Evolutionary conservation across 2,329 filamentous ascomycete genomes (phyloP), one percentile per base, ranked within the genome.

Genomic region (Pyrenochaeta sp.): DNA sequence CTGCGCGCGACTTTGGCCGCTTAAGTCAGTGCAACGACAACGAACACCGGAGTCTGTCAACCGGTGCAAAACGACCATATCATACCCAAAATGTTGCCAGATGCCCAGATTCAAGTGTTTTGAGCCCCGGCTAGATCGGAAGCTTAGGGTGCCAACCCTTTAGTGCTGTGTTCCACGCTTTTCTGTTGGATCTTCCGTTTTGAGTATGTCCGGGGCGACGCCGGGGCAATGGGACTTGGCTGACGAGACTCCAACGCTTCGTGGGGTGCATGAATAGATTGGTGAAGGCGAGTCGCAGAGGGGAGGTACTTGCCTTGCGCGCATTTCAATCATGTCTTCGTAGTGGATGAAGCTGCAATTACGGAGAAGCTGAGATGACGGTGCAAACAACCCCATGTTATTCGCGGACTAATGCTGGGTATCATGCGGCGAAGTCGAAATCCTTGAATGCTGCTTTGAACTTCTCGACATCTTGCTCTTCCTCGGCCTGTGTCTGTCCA

Each of bases 391-490:
- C 10, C 30, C 6, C 27, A 28, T 29, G 11, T 15, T 21, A 28
- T 37, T 4, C 7, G 17, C n/a, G 15, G 15, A 6, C 24, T 42
- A 9, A 17, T n/a, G 14, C 9, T 7, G 32, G 27, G 31, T 29
- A 46, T 50, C 29, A 53, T 41, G 38, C 46, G 22, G 89, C 88
- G 69, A 96, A 96, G 71, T 99, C 93, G 81, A 89, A 96, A 21
- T 83, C 78, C 72, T 89, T 86, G 65, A 96, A 99, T 1, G 87
- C 86, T 56, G 81, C 78, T 60, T 93, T 91, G 72, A 97, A 95
- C 7, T 81, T 82, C 40, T 84, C 82, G 2, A 87, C 89, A 68
- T 97, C 92, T 30, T 78, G 78, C 41, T 81, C 85, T 75, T 97
- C 94, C 56, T 96, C 90, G 8, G 83, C 83, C 44, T 86, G 77